Evolutionary conservation across 495 filamentous ascomycete genomes (phyloP).

Genomic region (Symbiotaphrina buchneri): DNA sequence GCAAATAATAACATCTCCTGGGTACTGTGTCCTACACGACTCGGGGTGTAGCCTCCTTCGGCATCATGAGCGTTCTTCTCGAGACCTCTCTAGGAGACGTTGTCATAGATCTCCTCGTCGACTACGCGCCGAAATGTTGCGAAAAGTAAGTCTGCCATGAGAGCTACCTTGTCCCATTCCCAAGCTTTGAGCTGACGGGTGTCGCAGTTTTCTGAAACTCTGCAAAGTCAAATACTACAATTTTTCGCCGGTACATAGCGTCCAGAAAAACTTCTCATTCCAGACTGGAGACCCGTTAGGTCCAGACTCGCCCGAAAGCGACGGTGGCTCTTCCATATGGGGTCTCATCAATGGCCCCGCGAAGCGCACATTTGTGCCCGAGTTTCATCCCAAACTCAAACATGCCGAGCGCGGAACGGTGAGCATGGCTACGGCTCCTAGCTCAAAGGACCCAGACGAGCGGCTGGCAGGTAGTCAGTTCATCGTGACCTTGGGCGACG

Average conservation of each 20-base stretch:
- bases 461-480: constrained; percentile 75
- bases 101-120: constrained; percentile 73
- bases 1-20: neutral
- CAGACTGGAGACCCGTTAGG: constrained; percentile 88
- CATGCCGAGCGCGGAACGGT: constrained; percentile 75
- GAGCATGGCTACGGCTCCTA: constrained; percentile 76
- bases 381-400: constrained; percentile 64
- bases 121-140: constrained; percentile 71
- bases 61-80: constrained; percentile 53
- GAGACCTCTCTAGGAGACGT: constrained; percentile 86
- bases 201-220: constrained; percentile 88
- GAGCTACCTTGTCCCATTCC: constrained; percentile 4
- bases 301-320: constrained; percentile 55
- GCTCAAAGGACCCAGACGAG: constrained; percentile 54
- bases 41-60: neutral
- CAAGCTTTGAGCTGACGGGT: constrained; percentile 1
- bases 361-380: constrained; percentile 59
- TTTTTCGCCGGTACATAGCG: constrained; percentile 68
- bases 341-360: constrained; percentile 49
- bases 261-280: constrained; percentile 84
- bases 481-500: constrained; percentile 68
- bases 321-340: constrained; percentile 87
- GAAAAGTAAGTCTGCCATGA: constrained; percentile 44
- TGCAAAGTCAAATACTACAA: constrained; percentile 98
- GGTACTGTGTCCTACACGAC: constrained; percentile 1